Evolutionary conservation across 2,329 filamentous ascomycete species (phyloP), one percentile per base, ranked within the genome.

Genomic region (Cercospora sesami): DNA sequence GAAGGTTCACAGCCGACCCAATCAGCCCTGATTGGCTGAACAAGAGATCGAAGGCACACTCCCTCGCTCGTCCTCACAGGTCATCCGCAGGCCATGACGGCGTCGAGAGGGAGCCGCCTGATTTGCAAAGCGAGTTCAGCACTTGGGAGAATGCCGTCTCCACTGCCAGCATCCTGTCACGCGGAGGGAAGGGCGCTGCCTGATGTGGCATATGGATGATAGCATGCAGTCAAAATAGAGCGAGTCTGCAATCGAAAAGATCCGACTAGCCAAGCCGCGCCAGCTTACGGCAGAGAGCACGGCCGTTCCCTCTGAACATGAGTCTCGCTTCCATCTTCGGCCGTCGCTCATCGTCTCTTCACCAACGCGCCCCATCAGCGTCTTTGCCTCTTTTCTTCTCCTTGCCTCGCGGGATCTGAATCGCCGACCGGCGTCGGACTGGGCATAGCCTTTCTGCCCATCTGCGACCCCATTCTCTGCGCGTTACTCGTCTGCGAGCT

Each of bases 171-270:
- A 14, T 31, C 6, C 58, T 21, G 58, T 42, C 58, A 23, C 5
- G 31, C 31, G 10, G n/a, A 14, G 42, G 31, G 8, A 23, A 39
- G 58, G 48, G 48, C 26, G 21, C 48, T 21, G 48, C 48, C 18
- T 53, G 48, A 39, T n/a, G 36, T 3, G 36, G 36, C 36, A 39
- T 39, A 39, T 39, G 36, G 36, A 39, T 48, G 42, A 48, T 48
- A 51, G 45, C 45, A 23, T 60, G 57, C 57, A 60, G 57, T 60
- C 57, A 33, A 36, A 23, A 60, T 33, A 59, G 53, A 58, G 53
- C 53, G 53, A 60, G 57, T 36, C 57, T 60, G 45, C 45, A 39
- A 58, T 39, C 59, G 31, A 42, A 61, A 23, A 45, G 58, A 60
- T 39, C 58, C 53, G 53, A 31, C 53, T 28, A 26, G 53, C 53